Percentiles rank a stretch among this genome's conserved stretches.
Conservation (phyloP, 441 rosid species). For the Euphorbia celastroides region DNA sequence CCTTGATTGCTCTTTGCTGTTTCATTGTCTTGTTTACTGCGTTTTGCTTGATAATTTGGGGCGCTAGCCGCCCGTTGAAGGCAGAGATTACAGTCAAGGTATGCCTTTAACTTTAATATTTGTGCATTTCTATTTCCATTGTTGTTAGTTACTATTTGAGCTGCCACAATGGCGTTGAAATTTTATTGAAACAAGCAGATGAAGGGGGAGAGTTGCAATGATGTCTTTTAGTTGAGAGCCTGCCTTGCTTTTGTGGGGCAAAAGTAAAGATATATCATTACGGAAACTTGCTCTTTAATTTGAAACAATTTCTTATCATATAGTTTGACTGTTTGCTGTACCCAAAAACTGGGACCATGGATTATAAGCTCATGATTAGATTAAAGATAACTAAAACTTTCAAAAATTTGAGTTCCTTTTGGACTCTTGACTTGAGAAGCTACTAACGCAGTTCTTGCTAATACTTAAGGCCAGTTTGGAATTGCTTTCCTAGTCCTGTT, state of each 20-base stretch:
- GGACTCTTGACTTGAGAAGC: slow-evolving; percentile 6
- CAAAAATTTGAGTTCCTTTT: not conserved
- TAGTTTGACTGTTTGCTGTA: not conserved
- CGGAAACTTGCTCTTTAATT: not conserved
- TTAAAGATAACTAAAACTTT: not conserved
- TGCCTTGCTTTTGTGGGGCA: not conserved
- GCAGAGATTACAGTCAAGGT: slow-evolving; percentile 67
- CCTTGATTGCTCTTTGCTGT: slow-evolving; percentile 44
- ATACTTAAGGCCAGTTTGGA: no score
- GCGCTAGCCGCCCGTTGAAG: slow-evolving; percentile 81
- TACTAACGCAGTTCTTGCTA: not conserved
- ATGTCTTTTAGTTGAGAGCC: not conserved
- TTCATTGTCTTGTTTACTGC: slow-evolving; percentile 62
- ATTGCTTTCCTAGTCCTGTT: no score
- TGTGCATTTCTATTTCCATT: not conserved
- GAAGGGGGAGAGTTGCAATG: not conserved
- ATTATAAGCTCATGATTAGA: not conserved
- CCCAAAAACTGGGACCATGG: not conserved
- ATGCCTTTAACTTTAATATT: slow-evolving; percentile 9
- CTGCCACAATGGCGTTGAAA: not conserved
- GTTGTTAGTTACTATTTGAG: not conserved
- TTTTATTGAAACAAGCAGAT: not conserved
- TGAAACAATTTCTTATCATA: not conserved
- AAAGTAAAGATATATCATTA: not conserved
- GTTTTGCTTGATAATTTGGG: slow-evolving; percentile 88